Conservation (phyloP, 1,139 yeast genomes). For the Sugiyamaella paludigena region DNA sequence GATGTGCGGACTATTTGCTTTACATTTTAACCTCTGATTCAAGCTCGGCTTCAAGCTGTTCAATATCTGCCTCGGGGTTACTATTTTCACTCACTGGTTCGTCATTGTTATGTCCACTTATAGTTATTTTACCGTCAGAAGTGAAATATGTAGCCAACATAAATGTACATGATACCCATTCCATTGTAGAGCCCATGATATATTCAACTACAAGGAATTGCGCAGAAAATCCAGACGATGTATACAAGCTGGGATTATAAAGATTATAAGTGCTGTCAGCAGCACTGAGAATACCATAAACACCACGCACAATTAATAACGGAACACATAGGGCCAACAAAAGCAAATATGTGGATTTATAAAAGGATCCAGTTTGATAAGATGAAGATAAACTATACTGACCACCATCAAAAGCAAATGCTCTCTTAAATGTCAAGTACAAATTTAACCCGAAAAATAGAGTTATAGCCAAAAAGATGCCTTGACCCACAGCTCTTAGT, state of each 20-base stretch:
- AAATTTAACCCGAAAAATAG: constrained; percentile 21
- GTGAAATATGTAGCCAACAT: constrained; percentile 8
- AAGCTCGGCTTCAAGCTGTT: too few species aligned
- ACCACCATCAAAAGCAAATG: too few species aligned
- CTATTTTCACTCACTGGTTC: too few species aligned
- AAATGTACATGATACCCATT: constrained; percentile 12
- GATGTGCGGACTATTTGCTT: too few species aligned
- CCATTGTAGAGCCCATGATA: constrained; percentile 25
- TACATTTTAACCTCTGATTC: too few species aligned
- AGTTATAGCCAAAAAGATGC: constrained; percentile 25
- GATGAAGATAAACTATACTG: neutral
- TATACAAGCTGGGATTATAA: constrained; percentile 23
- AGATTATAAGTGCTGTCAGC: constrained; percentile 20
- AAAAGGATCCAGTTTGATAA: neutral
- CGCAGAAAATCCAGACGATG: constrained; percentile 17
- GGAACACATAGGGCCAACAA: constrained; percentile 24
- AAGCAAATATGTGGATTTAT: neutral
- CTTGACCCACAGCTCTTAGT: constrained; percentile 30
- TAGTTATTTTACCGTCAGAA: neutral
- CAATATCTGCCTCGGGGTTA: too few species aligned
- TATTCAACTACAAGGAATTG: constrained; percentile 24
- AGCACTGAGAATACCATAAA: constrained; percentile 27
- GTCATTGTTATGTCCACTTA: too few species aligned
- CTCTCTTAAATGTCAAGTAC: neutral
- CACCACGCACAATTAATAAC: constrained; percentile 28